These are phyloP conservation scores for Erythrophleum fordii DNA, from an alignment of 306 rosid genomes.

Conservation along the genomic window DNA sequence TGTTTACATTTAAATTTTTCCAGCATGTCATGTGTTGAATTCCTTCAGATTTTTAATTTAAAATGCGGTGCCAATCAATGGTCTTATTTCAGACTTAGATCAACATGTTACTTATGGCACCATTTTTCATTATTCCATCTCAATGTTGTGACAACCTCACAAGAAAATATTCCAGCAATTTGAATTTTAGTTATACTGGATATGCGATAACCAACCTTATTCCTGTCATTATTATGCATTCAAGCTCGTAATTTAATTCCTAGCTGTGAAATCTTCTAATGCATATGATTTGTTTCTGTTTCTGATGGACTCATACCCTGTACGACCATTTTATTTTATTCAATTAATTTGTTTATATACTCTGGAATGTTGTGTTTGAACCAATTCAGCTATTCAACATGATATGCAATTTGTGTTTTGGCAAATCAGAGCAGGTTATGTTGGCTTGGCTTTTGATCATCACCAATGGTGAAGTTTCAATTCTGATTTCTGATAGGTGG, in stretches of 20 bases:
- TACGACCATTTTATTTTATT: too few relatives aligned
- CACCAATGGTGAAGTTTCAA: too few relatives aligned
- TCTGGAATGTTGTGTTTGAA: too few relatives aligned
- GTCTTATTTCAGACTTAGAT: background rate
- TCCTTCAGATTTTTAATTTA: conserved; percentile 10
- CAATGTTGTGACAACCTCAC: background rate
- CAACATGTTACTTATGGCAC: background rate
- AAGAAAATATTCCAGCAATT: background rate
- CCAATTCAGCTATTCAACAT: too few relatives aligned
- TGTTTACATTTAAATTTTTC: background rate
- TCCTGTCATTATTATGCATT: background rate
- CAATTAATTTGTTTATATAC: too few relatives aligned
- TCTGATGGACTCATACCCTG: background rate
- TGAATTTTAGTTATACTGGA: background rate
- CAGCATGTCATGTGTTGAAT: background rate
- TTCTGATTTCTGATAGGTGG: too few relatives aligned
- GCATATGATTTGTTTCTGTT: background rate
- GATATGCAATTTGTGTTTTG: too few relatives aligned
- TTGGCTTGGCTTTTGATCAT: too few relatives aligned
- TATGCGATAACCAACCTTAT: background rate
- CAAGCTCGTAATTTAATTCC: background rate
- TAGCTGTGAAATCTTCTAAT: background rate
- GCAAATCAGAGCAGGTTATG: too few relatives aligned
- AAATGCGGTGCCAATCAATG: conserved; percentile 18
- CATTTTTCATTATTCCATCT: background rate